Evolutionary conservation across 257 asterid species (phyloP).

Genomic region (Gardenia jasminoides): DNA sequence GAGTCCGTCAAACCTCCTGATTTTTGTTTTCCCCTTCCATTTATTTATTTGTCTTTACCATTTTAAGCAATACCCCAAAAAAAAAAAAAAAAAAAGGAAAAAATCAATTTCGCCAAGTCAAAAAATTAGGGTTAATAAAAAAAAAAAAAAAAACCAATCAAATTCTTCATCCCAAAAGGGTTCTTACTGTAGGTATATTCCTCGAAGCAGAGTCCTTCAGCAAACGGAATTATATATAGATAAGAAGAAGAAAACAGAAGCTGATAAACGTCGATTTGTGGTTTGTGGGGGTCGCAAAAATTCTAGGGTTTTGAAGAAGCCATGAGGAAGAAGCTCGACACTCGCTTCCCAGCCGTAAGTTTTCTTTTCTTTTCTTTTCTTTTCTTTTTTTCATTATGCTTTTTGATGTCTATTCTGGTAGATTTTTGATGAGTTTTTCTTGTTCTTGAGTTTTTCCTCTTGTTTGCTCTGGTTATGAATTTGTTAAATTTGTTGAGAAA

Average conservation of each 20-base stretch:
- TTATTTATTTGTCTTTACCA: not conserved
- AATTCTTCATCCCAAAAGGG: conserved; percentile 1
- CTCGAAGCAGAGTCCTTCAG: not conserved
- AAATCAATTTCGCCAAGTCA: not conserved
- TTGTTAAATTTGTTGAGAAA: not conserved
- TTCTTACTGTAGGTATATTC: conserved; percentile 4
- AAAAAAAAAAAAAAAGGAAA: not conserved
- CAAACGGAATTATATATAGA: not conserved
- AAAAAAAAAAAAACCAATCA: not conserved
- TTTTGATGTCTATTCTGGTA: not conserved
- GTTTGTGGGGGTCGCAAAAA: conserved; percentile 10
- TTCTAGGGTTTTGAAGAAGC: conserved; percentile 20
- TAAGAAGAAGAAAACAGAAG: too few relatives aligned
- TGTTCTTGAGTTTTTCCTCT: not conserved
- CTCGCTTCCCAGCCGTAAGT: conserved; percentile 82
- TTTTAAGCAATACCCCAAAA: not conserved
- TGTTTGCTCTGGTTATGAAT: not conserved
- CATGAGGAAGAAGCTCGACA: conserved; percentile 81
- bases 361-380: too few relatives aligned
- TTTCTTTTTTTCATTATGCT: not conserved
- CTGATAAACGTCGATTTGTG: conserved; percentile 21
- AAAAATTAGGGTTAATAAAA: conserved; percentile 18
- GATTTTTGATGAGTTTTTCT: not conserved
- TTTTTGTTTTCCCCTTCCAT: not conserved
- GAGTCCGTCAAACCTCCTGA: not conserved